phyloP scores from a whole-genome alignment of 192 early-diverging fungal species.

The Coemansia sp. region DNA sequence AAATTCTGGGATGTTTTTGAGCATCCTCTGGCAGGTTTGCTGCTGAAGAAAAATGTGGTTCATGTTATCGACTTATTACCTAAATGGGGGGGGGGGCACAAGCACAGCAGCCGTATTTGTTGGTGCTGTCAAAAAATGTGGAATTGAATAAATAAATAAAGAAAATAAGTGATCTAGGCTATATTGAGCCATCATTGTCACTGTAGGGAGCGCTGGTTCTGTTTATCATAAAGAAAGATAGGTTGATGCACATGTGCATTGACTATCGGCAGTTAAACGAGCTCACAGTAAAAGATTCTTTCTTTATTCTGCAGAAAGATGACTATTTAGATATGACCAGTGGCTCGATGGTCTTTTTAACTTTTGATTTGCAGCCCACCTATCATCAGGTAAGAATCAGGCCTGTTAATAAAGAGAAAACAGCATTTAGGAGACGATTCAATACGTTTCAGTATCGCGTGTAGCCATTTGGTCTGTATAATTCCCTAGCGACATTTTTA shows the following conservation, averaged over 20 bases:
- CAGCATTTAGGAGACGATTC: neutral
- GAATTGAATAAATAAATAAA: neutral
- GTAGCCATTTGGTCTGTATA: neutral
- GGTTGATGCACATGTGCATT: neutral
- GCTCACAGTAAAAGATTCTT: neutral
- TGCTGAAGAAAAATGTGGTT: neutral
- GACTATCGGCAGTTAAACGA: neutral
- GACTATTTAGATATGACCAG: neutral
- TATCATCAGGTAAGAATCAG: neutral
- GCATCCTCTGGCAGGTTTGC: slow-evolving; percentile 1
- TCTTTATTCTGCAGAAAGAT: neutral
- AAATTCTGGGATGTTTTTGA: slow-evolving; percentile 1
- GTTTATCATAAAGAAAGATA: neutral
- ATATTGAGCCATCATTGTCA: neutral
- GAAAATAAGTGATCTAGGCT: neutral
- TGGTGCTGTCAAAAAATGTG: neutral
- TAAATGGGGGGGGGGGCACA: neutral
- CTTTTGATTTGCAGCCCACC: neutral
- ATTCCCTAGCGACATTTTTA: neutral
- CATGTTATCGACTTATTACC: slow-evolving; percentile 4
- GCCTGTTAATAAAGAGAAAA: neutral
- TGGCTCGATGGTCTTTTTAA: neutral
- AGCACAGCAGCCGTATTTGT: neutral
- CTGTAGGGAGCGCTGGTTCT: neutral
- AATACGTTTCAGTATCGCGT: neutral